Evolutionary conservation across 1,139 yeast genomes (phyloP).

Genomic region (Geotrichum reessii): DNA sequence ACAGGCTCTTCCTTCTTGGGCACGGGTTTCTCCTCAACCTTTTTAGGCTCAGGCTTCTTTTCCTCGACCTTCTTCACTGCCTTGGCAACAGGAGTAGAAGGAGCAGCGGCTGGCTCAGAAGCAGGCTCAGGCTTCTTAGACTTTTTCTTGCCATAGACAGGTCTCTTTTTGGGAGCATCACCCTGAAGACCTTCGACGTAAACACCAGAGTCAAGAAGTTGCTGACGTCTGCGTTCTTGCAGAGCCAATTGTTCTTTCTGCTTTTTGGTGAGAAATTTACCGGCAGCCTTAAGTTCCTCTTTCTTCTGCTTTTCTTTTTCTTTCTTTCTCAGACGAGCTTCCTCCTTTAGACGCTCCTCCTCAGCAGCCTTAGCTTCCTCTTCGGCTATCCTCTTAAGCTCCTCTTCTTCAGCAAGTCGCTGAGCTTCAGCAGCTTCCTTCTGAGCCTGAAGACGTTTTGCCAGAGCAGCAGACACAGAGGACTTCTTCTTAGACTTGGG

Average conservation of each 20-base stretch:
- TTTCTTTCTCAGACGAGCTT: conserved; percentile 62
- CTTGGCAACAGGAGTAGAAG: conserved; percentile 25
- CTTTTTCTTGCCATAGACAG: conserved; percentile 74
- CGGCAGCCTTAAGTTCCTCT: conserved; percentile 89
- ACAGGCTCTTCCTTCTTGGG: conserved; percentile 27
- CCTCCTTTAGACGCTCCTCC: conserved; percentile 62
- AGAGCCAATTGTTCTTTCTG: conserved; percentile 89
- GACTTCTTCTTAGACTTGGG: conserved; percentile 36
- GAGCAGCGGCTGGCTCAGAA: conserved; percentile 39
- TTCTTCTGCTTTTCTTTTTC: conserved; percentile 73
- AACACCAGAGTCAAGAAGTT: conserved; percentile 69
- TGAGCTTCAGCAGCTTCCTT: conserved; percentile 77
- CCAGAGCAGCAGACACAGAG: conserved; percentile 42
- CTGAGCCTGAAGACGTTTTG: conserved; percentile 75
- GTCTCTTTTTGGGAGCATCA: conserved; percentile 50
- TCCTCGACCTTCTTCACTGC: conserved; percentile 26
- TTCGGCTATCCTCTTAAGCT: conserved; percentile 52
- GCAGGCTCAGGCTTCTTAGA: conserved; percentile 39
- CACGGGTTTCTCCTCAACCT: conserved; percentile 25
- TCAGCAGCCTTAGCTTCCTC: conserved; percentile 47
- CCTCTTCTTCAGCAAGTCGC: conserved; percentile 56
- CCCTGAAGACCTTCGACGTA: conserved; percentile 63
- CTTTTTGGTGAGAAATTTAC: conserved; percentile 72
- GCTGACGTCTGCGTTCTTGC: conserved; percentile 85
- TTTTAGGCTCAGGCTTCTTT: conserved; percentile 22